Evolutionary conservation across 2,329 filamentous ascomycete species (phyloP).

Genomic region (Tolypocladium paradoxum): DNA sequence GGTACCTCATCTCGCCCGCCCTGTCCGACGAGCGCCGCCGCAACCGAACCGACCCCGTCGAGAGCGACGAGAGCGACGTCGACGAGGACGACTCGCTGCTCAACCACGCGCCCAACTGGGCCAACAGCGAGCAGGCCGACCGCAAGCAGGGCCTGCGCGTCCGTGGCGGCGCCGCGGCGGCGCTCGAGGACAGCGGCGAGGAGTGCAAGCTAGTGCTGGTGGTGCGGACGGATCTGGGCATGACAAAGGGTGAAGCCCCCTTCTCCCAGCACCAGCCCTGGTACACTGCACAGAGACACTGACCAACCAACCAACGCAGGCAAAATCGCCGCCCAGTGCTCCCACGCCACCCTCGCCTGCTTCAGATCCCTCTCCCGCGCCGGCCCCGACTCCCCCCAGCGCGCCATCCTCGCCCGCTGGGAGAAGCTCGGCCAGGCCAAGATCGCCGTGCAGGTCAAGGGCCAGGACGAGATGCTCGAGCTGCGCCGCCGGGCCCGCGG

Average conservation of each 20-base stretch:
- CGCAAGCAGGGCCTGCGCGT: conserved; percentile 41
- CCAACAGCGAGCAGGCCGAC: conserved; percentile 50
- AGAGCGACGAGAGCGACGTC: conserved; percentile 59
- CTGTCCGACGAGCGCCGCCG: conserved; percentile 45
- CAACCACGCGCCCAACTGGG: conserved; percentile 59
- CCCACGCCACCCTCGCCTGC: conserved; percentile 93
- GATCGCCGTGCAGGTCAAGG: conserved; percentile 82
- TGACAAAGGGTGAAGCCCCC: conserved; percentile 71
- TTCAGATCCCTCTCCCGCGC: conserved; percentile 70
- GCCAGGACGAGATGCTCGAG: conserved; percentile 68
- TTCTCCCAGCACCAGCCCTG: not conserved
- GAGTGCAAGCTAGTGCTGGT: conserved; percentile 93
- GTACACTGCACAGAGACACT: not conserved
- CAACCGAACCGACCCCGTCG: conserved; percentile 48
- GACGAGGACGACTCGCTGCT: conserved; percentile 48
- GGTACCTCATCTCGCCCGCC: conserved; percentile 46
- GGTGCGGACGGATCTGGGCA: conserved; percentile 86
- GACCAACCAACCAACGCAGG: conserved; percentile 37
- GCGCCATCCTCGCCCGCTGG: conserved; percentile 68
- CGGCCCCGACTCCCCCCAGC: conserved; percentile 41
- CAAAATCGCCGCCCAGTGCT: conserved; percentile 93
- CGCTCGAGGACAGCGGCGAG: conserved; percentile 39
- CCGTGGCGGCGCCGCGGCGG: conserved; percentile 20
- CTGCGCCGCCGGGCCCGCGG: conserved; percentile 70
- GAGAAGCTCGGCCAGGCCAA: conserved; percentile 82